Conservation (phyloP, 805 yeast genomes). For the Hanseniaspora clermontiae region DNA sequence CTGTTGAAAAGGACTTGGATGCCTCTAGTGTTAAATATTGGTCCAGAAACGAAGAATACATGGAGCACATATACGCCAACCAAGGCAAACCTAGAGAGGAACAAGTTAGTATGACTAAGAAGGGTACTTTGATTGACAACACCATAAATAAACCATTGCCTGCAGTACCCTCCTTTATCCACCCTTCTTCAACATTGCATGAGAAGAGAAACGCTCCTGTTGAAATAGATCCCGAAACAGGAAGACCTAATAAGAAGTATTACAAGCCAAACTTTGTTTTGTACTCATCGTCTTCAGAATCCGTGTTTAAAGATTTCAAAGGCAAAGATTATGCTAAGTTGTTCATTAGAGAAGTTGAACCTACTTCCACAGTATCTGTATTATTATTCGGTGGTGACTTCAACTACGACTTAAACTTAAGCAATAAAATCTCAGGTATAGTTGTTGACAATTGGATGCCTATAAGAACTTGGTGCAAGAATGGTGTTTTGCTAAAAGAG, state of each 20-base stretch:
- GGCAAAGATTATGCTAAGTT: slow-evolving; percentile 44
- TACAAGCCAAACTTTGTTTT: slow-evolving; percentile 49
- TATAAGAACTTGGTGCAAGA: slow-evolving; percentile 83
- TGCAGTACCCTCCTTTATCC: slow-evolving; percentile 63
- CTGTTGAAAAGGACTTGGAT: slow-evolving; percentile 78
- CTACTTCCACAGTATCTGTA: slow-evolving; percentile 58
- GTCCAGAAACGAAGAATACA: slow-evolving; percentile 50
- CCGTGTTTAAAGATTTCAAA: slow-evolving; percentile 20
- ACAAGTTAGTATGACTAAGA: slow-evolving; percentile 14
- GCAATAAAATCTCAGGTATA: slow-evolving; percentile 64
- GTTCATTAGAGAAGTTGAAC: slow-evolving; percentile 66
- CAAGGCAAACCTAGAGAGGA: slow-evolving; percentile 13
- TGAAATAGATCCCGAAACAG: slow-evolving; percentile 18
- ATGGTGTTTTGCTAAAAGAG: slow-evolving; percentile 71
- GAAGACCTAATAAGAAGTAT: slow-evolving; percentile 22
- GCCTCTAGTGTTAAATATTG: slow-evolving; percentile 59
- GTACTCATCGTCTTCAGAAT: slow-evolving; percentile 36
- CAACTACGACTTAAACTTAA: slow-evolving; percentile 44
- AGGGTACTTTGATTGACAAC: slow-evolving; percentile 14
- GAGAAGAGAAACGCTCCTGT: slow-evolving; percentile 31
- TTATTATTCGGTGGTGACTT: slow-evolving; percentile 62
- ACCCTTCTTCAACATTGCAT: slow-evolving; percentile 74
- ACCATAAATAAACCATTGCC: slow-evolving; percentile 31
- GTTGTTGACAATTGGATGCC: slow-evolving; percentile 84
- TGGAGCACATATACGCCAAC: slow-evolving; percentile 21